Conservation (phyloP, 805 yeast species). For the Candida coquimbonensis region DNA sequence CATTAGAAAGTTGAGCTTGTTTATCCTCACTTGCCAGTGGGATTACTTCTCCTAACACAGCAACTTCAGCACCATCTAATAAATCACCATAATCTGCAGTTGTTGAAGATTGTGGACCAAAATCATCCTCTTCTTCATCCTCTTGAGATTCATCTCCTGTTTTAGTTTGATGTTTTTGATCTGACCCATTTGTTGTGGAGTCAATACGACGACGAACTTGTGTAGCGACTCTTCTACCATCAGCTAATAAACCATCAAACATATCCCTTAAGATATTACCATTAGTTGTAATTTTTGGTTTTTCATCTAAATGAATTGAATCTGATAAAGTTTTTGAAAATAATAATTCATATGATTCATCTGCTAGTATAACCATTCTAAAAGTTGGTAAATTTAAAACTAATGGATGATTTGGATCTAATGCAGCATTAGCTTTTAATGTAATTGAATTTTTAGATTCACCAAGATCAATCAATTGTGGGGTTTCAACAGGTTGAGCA, state of each 20-base stretch:
- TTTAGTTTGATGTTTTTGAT: neutral
- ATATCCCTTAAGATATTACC: constrained; percentile 68
- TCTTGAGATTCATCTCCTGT: neutral
- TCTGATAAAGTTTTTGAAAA: constrained; percentile 62
- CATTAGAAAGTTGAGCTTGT: constrained; percentile 14
- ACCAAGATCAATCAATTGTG: constrained; percentile 37
- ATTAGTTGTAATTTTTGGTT: constrained; percentile 36
- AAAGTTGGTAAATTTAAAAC: constrained; percentile 78
- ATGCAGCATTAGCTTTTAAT: constrained; percentile 63
- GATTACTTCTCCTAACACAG: constrained; percentile 30
- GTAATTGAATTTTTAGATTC: constrained; percentile 22
- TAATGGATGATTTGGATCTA: constrained; percentile 74
- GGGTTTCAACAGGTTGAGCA: constrained; percentile 62
- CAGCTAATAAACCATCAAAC: constrained; percentile 87
- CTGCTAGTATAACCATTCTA: constrained; percentile 90
- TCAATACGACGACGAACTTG: constrained; percentile 88
- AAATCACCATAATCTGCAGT: constrained; percentile 35
- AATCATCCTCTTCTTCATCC: constrained; percentile 43
- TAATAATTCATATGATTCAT: constrained; percentile 84
- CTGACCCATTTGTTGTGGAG: constrained; percentile 26
- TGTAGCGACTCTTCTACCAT: constrained; percentile 85
- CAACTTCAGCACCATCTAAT: constrained; percentile 43
- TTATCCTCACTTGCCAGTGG: constrained; percentile 13
- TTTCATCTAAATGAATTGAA: constrained; percentile 61
- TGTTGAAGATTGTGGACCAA: constrained; percentile 33